phyloP scores from a whole-genome alignment of 2,329 filamentous ascomycete genomes.

The Sporothrix globosa region DNA sequence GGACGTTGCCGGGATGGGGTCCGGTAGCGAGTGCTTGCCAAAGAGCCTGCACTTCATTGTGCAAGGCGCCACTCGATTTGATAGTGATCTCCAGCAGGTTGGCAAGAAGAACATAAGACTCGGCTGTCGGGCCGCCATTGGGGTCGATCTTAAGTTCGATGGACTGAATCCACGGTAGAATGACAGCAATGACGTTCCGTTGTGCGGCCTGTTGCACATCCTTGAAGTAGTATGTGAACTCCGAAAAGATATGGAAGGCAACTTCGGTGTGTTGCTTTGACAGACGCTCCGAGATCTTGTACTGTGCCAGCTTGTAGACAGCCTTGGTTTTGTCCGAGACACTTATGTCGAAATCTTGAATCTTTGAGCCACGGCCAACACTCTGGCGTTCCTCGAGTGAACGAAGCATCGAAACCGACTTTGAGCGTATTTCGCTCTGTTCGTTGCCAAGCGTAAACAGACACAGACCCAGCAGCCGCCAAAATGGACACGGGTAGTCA shows the following conservation, averaged over 20 bases:
- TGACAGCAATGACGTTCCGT: conserved; percentile 89
- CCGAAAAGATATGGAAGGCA: conserved; percentile 92
- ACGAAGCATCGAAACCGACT: conserved; percentile 79
- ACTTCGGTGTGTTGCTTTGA: conserved; percentile 86
- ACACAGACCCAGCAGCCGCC: conserved; percentile 85
- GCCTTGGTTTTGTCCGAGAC: conserved; percentile 98
- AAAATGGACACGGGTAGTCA: conserved; percentile 84
- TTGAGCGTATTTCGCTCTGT: conserved; percentile 83
- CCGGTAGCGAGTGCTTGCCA: conserved; percentile 97
- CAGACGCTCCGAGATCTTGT: conserved; percentile 89
- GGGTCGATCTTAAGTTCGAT: conserved; percentile 92
- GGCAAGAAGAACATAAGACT: conserved; percentile 91
- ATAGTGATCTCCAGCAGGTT: conserved; percentile 97
- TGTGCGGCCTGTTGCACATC: conserved; percentile 80
- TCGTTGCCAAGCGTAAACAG: conserved; percentile 93
- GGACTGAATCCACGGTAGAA: conserved; percentile 93
- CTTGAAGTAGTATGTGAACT: conserved; percentile 93
- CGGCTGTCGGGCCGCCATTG: conserved; percentile 84
- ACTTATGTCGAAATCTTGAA: conserved; percentile 97
- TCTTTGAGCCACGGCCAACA: conserved; percentile 71
- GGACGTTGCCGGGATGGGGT: conserved; percentile 89
- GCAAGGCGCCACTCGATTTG: conserved; percentile 80
- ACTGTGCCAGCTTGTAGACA: conserved; percentile 96
- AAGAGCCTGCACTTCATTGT: conserved; percentile 95
- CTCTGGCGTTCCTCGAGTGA: conserved; percentile 80